Base-by-base conservation (phyloP, 2,329 filamentous ascomycete genomes). In the Paecilomyces variotii region DNA sequence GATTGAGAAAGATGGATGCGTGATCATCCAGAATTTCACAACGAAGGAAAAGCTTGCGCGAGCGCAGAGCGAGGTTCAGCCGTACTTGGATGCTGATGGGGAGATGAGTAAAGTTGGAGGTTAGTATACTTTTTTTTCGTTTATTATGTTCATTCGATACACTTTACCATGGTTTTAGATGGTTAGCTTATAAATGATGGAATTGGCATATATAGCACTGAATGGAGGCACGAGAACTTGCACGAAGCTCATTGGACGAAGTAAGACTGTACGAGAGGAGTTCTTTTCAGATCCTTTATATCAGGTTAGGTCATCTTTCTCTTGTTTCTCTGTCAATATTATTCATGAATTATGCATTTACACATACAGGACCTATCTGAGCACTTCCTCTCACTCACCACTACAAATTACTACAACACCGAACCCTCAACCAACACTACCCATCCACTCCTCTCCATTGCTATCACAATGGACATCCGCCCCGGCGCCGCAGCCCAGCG, bases 401-500 rank as follows among this genome's bases (percentile, higher is more conserved):
- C 72, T 1, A 71, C 66, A 6, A 67, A 68, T 32, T 76, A 68
- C 65, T 72, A 74, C 57, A 68, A 68, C 2, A 57, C 58, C 35
- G 61, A 69, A 27, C 66, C 70, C 9, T 59, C 64, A 4, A 65
- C 67, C 1, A 70, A 70, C 27, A 70, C 63, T 1, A 73, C 71
- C 5, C 65, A 73, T 39, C 74, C 74, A 1, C 60, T 74, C 0
- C 67, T 76, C 5, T 74, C 71, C 5, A 74, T 74, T 27, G 63
- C 72, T 24, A 75, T 74, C 54, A 71, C 74, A 0, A 73, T 75
- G 66, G 69, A 70, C 53, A 70, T 70, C 0, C 70, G 67, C 4
- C 71, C 73, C 0, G 69, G 70, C 2, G 70, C 68, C 2, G 58
- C 63, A 3, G 64, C 72, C 0, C 72, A 74, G 57, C 63, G 65